These are phyloP conservation scores for Karstenula rhodostoma DNA, from an alignment of 2,329 filamentous ascomycete species.

Conservation along the genomic window DNA sequence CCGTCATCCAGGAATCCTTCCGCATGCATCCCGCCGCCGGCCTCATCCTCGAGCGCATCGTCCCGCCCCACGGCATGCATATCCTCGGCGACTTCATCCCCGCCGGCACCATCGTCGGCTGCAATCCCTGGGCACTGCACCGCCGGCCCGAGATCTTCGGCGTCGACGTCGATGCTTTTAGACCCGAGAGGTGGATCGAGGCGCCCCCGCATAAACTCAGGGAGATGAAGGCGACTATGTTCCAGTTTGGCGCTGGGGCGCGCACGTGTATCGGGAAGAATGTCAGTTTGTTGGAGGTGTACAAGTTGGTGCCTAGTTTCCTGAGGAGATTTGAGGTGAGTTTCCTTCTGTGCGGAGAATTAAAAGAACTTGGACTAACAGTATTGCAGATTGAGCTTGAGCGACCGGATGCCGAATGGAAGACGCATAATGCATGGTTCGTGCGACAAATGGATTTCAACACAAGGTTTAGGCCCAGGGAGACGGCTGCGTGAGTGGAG, in stretches of 20 bases:
- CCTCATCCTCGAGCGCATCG: constrained; percentile 75
- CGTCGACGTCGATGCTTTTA: constrained; percentile 68
- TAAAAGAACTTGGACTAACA: constrained; percentile 15
- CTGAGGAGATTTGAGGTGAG: constrained; percentile 69
- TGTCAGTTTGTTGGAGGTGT: constrained; percentile 59
- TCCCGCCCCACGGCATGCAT: constrained; percentile 69
- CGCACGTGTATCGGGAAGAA: constrained; percentile 72
- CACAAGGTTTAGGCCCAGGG: constrained; percentile 50
- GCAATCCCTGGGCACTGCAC: constrained; percentile 78
- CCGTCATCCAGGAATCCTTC: constrained; percentile 80
- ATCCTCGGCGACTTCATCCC: constrained; percentile 70
- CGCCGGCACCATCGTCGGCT: constrained; percentile 77
- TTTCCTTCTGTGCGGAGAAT: not conserved
- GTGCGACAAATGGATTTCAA: constrained; percentile 57
- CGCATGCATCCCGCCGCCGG: constrained; percentile 78
- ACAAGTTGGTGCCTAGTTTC: constrained; percentile 63
- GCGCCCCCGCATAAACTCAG: constrained; percentile 64
- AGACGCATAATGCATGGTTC: constrained; percentile 64
- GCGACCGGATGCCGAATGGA: constrained; percentile 52
- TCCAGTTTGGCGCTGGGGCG: constrained; percentile 76
- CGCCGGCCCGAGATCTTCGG: constrained; percentile 73
- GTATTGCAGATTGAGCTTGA: constrained; percentile 50
- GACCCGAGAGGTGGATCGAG: constrained; percentile 73
- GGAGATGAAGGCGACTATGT: constrained; percentile 74
- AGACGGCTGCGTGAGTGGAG: constrained; percentile 9